A percentile compares a stretch with the other conserved stretches of the same genome.
Evolutionary conservation across 495 filamentous ascomycete genomes (phyloP).

Genomic region (Penicillium cataractarum): DNA sequence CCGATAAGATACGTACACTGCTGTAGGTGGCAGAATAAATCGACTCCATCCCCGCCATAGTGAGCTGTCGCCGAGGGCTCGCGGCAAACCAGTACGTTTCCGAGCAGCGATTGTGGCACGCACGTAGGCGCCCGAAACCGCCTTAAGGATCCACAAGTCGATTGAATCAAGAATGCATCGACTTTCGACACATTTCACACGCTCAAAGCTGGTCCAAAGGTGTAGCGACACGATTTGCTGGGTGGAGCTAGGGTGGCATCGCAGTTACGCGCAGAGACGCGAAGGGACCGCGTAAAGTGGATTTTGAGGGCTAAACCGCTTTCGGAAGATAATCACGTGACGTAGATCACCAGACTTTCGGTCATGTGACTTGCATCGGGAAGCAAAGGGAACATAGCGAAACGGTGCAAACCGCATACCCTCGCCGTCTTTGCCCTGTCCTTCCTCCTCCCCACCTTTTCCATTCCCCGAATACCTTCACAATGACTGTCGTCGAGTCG

Average conservation of each 20-base stretch:
- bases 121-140: slow-evolving; percentile 18
- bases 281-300: slow-evolving; percentile 35
- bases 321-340: slow-evolving; percentile 22
- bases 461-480: slow-evolving; percentile 26
- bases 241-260: slow-evolving; percentile 27
- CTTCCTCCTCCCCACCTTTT: slow-evolving; percentile 21
- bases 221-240: slow-evolving; percentile 26
- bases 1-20: slow-evolving; percentile 63
- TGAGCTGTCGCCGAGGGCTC: slow-evolving; percentile 30
- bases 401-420: slow-evolving; percentile 37
- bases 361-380: slow-evolving; percentile 37
- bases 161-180: slow-evolving; percentile 18
- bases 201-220: slow-evolving; percentile 11
- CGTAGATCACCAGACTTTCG: not conserved
- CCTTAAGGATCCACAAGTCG: slow-evolving; percentile 19
- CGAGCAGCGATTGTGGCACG: slow-evolving; percentile 21
- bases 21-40: slow-evolving; percentile 94
- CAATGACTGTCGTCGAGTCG: slow-evolving; percentile 55
- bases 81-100: slow-evolving; percentile 27
- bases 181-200: slow-evolving; percentile 24
- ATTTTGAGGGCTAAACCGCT: slow-evolving; percentile 32
- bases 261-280: slow-evolving; percentile 23
- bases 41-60: slow-evolving; percentile 47
- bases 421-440: slow-evolving; percentile 27
- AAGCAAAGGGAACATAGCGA: slow-evolving; percentile 37